Conservation (phyloP, 164 flowering plant species). For the Annona squamosa region DNA sequence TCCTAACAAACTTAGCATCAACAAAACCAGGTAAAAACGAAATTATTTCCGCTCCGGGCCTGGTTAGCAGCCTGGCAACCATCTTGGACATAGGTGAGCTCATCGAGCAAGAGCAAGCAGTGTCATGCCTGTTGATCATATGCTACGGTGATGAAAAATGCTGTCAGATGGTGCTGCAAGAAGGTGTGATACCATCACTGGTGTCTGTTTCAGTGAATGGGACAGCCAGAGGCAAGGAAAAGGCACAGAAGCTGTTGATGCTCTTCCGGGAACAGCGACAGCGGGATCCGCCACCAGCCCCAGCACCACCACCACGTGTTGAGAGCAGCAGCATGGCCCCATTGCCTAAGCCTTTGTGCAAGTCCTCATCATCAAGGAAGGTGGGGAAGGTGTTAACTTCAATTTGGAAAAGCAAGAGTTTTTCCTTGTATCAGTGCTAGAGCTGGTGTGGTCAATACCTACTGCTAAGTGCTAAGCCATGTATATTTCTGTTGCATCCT, state of each 20-base stretch:
- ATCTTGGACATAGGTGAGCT: conserved; percentile 65
- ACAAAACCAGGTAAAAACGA: conserved; percentile 45
- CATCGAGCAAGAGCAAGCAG: conserved; percentile 85
- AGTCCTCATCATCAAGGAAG: conserved; percentile 50
- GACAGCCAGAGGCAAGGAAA: conserved; percentile 74
- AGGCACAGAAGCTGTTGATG: conserved; percentile 83
- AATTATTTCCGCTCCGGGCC: conserved; percentile 36
- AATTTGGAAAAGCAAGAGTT: conserved; percentile 64
- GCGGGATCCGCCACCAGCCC: conserved; percentile 47
- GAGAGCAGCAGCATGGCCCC: conserved; percentile 19
- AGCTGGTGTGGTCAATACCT: not conserved
- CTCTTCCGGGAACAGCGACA: conserved; percentile 81
- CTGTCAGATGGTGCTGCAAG: conserved; percentile 70
- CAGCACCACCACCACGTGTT: conserved; percentile 7
- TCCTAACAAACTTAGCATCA: conserved; percentile 56
- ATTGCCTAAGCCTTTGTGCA: conserved; percentile 43
- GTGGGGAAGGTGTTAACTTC: conserved; percentile 46
- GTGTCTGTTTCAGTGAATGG: conserved; percentile 89
- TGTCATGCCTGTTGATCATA: conserved; percentile 55
- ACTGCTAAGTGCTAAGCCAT: conserved; percentile 9
- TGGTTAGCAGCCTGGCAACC: conserved; percentile 49
- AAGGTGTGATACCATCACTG: conserved; percentile 89
- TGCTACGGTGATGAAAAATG: conserved; percentile 58
- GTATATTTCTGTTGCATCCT: conserved; percentile 39
- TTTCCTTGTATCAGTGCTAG: conserved; percentile 49